These are phyloP conservation scores for Pilobolus umbonatus DNA, from an alignment of 192 early-diverging fungal genomes.

Conservation along the genomic window DNA sequence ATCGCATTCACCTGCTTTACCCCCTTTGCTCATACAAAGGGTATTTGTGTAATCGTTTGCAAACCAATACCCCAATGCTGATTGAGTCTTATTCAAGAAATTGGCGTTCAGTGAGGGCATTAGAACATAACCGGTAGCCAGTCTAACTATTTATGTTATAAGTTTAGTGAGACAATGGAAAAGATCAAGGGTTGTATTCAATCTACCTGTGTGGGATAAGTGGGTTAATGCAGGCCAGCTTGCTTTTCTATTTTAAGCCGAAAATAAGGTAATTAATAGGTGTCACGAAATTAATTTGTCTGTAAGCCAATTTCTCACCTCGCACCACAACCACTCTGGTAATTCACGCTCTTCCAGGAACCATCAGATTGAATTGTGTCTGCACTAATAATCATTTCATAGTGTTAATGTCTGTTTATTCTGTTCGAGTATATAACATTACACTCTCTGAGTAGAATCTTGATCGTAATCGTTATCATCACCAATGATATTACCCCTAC, in stretches of 20 bases:
- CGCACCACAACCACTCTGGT: conserved; percentile 14
- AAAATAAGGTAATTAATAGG: neutral
- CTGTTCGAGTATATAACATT: neutral
- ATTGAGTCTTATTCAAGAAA: neutral
- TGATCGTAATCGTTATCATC: neutral
- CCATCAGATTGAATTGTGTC: neutral
- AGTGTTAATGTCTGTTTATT: neutral
- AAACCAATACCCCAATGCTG: conserved; percentile 22
- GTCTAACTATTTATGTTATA: neutral
- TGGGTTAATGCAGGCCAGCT: conserved; percentile 18
- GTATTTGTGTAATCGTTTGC: conserved; percentile 7
- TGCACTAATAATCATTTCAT: too few species aligned
- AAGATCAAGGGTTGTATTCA: neutral
- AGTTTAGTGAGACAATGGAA: neutral
- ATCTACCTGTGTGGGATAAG: neutral
- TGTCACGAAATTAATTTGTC: neutral
- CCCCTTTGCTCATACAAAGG: conserved; percentile 12
- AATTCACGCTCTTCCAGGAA: conserved; percentile 19
- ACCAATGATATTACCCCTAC: neutral
- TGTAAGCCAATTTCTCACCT: neutral
- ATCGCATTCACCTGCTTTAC: conserved; percentile 14
- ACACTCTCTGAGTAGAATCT: too few species aligned
- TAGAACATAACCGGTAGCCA: conserved; percentile 5
- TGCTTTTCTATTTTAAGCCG: conserved; percentile 7
- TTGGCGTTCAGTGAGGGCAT: neutral